phyloP scores from a whole-genome alignment of 192 early-diverging fungal genomes.

The Coemansia reversa region DNA sequence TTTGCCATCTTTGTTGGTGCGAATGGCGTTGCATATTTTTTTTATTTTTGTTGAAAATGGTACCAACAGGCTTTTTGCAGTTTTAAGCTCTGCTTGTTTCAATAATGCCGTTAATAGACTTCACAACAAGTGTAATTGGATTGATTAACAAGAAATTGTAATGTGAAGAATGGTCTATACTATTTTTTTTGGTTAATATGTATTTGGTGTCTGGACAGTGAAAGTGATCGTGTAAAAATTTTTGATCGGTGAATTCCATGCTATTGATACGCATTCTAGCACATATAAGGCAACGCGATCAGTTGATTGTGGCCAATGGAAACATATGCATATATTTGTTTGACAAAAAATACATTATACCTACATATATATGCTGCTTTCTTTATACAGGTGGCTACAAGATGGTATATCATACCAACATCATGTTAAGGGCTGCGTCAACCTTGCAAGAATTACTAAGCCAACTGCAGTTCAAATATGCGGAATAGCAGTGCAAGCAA shows the following conservation, averaged over 20 bases:
- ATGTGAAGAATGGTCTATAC: neutral
- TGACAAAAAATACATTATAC: neutral
- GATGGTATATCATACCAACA: neutral
- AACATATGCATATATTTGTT: neutral
- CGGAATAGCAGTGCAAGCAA: neutral
- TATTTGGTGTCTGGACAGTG: neutral
- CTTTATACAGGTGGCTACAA: neutral
- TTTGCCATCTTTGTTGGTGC: neutral
- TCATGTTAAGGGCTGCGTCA: neutral
- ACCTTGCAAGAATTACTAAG: neutral
- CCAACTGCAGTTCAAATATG: neutral
- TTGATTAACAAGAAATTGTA: neutral
- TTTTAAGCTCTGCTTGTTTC: neutral
- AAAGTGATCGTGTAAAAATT: neutral
- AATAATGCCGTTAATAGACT: neutral
- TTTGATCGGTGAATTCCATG: neutral
- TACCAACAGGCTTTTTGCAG: neutral
- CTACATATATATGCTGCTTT: neutral
- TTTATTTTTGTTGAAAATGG: neutral
- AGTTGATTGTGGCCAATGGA: neutral
- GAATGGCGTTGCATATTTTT: neutral
- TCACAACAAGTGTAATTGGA: neutral
- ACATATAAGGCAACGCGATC: neutral
- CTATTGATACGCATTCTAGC: neutral
- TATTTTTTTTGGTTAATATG: neutral